Conservation (phyloP, 495 filamentous ascomycete species). For the Penicillium silybi region DNA sequence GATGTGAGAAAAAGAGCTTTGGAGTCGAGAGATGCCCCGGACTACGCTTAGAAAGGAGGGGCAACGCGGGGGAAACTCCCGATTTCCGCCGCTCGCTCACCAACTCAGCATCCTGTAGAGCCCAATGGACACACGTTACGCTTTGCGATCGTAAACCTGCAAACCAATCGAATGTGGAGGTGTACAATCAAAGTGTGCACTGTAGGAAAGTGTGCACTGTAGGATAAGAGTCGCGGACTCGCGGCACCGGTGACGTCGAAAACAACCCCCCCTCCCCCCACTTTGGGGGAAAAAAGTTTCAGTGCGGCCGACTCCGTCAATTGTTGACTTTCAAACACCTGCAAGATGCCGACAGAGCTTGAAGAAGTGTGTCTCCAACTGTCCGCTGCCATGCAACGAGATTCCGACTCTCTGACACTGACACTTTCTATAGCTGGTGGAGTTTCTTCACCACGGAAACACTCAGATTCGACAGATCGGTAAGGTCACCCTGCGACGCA, state of each 20-base stretch:
- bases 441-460: slow-evolving; percentile 87
- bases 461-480: slow-evolving; percentile 75
- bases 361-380: slow-evolving; percentile 60
- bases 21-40: neutral
- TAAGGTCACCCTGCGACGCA: slow-evolving; percentile 27
- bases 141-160: neutral
- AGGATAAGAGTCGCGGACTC: too few species aligned
- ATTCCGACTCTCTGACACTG: neutral
- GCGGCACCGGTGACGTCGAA: slow-evolving; percentile 19
- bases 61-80: neutral
- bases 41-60: neutral
- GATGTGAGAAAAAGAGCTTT: neutral
- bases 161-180: neutral
- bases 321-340: neutral
- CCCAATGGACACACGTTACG: neutral
- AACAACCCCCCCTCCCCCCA: too few species aligned
- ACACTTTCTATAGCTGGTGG: slow-evolving; percentile 63
- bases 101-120: neutral
- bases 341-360: slow-evolving; percentile 72
- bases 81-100: neutral
- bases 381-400: neutral
- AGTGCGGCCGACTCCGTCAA: neutral
- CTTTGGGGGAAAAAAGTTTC: slow-evolving; percentile 20
- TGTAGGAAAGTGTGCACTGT: neutral
- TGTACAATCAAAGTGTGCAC: neutral